A percentile compares a stretch with the other conserved stretches of the same genome.
Evolutionary conservation across 169 alveolate species (phyloP).

Genomic region (Miamiensis avidus): DNA sequence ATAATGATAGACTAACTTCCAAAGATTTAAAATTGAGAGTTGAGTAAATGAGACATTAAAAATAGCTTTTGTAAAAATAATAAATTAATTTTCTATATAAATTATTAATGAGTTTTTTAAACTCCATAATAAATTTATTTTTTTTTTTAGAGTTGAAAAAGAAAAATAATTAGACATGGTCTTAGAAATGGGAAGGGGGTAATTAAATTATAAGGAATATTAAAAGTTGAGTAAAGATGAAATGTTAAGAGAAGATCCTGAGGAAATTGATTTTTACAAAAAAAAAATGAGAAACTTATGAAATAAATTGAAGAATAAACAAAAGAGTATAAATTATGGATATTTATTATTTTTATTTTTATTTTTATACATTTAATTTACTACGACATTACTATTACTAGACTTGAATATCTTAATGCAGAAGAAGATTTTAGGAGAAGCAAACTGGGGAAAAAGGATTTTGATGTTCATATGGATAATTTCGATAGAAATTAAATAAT

Average conservation of each 20-base stretch:
- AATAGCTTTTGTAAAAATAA: slow-evolving; percentile 8
- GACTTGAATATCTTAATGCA: not conserved
- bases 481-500: not conserved
- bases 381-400: no score
- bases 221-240: slow-evolving; percentile 44
- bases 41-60: slow-evolving; percentile 26
- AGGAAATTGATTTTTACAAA: not conserved
- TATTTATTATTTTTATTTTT: no score
- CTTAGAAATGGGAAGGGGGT: slow-evolving; percentile 18
- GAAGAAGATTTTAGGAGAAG: not conserved
- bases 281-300: not conserved
- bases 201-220: slow-evolving; percentile 19
- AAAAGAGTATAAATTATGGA: not conserved
- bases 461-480: not conserved
- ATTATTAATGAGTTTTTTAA: no score
- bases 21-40: slow-evolving; percentile 28
- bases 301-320: not conserved
- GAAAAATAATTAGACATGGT: slow-evolving; percentile 23
- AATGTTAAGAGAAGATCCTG: slow-evolving; percentile 38
- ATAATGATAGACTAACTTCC: slow-evolving; percentile 23
- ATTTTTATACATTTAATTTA: no score
- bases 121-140: no score
- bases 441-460: not conserved
- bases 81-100: no score
- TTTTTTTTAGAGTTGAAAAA: slow-evolving; percentile 11